These are phyloP conservation scores for Ganoderma leucocontextum DNA, from an alignment of 1,284 basidiomycete species.

Conservation along the genomic window DNA sequence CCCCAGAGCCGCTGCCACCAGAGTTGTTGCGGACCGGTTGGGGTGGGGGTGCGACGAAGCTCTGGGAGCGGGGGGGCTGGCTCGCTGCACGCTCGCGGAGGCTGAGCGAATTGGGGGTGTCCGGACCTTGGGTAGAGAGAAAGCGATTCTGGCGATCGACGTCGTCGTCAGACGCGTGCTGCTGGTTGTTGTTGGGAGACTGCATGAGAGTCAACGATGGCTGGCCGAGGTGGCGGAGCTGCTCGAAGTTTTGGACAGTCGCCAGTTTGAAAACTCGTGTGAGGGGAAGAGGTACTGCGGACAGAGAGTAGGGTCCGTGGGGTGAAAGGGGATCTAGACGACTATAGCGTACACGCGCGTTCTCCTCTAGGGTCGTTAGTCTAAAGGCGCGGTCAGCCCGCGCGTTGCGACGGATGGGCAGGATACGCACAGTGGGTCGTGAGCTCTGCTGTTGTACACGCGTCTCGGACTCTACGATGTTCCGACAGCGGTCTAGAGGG, in stretches of 20 bases:
- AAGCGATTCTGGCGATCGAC: constrained; percentile 65
- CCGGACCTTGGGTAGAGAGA: constrained; percentile 50
- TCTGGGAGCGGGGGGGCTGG: constrained; percentile 67
- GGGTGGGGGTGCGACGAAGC: constrained; percentile 63
- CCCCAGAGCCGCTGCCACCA: constrained; percentile 51
- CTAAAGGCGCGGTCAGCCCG: constrained; percentile 25
- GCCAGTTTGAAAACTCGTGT: constrained; percentile 38
- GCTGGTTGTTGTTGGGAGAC: constrained; percentile 39
- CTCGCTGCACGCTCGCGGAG: constrained; percentile 68
- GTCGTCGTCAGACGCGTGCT: constrained; percentile 44
- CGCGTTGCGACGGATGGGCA: constrained; percentile 7
- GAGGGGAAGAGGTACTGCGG: constrained; percentile 24
- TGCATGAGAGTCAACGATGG: constrained; percentile 39
- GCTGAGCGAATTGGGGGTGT: constrained; percentile 44
- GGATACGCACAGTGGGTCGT: constrained; percentile 31
- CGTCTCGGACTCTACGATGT: constrained; percentile 34
- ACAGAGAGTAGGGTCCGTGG: constrained; percentile 17
- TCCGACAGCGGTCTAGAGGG: constrained; percentile 35
- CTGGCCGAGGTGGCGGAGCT: constrained; percentile 37
- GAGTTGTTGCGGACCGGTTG: constrained; percentile 59
- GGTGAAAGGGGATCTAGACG: constrained; percentile 31
- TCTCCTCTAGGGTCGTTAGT: constrained; percentile 38
- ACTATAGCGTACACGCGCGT: constrained; percentile 35
- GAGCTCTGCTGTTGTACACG: constrained; percentile 34
- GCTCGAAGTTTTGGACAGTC: constrained; percentile 40